phyloP scores from a whole-genome alignment of 805 yeast species.

The Candida lessepsii region DNA sequence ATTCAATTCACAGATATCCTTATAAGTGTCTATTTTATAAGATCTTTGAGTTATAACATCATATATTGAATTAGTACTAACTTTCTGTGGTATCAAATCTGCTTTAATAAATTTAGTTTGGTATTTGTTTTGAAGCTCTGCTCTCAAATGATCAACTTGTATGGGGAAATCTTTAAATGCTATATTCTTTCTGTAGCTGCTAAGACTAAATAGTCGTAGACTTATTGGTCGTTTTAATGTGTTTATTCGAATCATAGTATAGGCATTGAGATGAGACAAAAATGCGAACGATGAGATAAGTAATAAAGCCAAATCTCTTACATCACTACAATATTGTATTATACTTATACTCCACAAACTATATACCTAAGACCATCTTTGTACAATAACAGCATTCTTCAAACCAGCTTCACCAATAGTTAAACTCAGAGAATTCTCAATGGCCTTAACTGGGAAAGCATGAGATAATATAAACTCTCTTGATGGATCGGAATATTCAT shows the following conservation, averaged over 20 bases:
- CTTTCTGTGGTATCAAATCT: not conserved
- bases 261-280: conserved; percentile 5
- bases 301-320: too few species aligned
- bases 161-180: conserved; percentile 1
- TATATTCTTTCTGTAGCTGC: not conserved
- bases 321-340: too few species aligned
- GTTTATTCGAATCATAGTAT: not conserved
- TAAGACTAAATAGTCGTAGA: conserved; percentile 1
- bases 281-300: too few species aligned
- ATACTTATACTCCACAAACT: not conserved
- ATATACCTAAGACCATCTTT: conserved; percentile 61
- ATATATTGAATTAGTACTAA: not conserved
- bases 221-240: not conserved
- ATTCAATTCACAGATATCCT: conserved; percentile 18
- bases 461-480: conserved; percentile 67
- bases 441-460: conserved; percentile 77
- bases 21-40: conserved; percentile 12
- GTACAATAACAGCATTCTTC: conserved; percentile 83
- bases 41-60: conserved; percentile 9
- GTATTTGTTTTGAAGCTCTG: not conserved
- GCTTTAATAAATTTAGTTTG: conserved; percentile 1
- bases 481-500: conserved; percentile 43
- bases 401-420: conserved; percentile 75
- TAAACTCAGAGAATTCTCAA: conserved; percentile 49
- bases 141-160: not conserved